Evolutionary conservation across 345 rosid species (phyloP).

Genomic region (Lenwebbia sp.): DNA sequence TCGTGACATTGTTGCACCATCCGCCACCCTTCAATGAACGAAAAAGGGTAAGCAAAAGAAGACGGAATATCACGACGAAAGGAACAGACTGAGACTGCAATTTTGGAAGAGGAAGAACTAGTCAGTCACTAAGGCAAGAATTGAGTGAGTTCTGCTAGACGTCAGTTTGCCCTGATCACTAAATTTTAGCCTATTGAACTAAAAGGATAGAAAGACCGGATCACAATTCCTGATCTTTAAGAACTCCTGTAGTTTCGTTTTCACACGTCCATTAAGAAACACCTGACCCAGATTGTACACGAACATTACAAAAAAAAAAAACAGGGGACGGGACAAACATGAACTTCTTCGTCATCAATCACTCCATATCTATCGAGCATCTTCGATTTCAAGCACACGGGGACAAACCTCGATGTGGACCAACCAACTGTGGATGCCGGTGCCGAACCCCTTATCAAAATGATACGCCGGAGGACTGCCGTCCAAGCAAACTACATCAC

Average conservation of each 20-base stretch:
- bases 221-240: background rate
- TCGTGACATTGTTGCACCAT: constrained; percentile 76
- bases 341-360: background rate
- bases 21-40: constrained; percentile 69
- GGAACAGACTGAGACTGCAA: background rate
- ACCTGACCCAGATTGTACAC: background rate
- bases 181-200: background rate
- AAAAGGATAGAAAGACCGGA: background rate
- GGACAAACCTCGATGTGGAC: constrained; percentile 78
- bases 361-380: background rate
- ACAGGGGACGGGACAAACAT: background rate
- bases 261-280: background rate
- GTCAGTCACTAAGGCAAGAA: background rate
- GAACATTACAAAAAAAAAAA: background rate
- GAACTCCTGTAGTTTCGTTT: background rate
- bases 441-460: constrained; percentile 58
- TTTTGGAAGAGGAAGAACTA: background rate
- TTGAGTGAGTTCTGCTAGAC: background rate
- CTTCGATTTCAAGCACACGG: background rate
- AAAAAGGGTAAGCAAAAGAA: background rate
- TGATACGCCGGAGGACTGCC: constrained; percentile 98
- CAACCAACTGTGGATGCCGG: constrained; percentile 83
- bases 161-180: background rate
- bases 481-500: constrained; percentile 68
- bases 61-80: background rate